Base-by-base conservation (phyloP, 2,329 filamentous ascomycete genomes). In the Phyllosticta capitalensis region DNA sequence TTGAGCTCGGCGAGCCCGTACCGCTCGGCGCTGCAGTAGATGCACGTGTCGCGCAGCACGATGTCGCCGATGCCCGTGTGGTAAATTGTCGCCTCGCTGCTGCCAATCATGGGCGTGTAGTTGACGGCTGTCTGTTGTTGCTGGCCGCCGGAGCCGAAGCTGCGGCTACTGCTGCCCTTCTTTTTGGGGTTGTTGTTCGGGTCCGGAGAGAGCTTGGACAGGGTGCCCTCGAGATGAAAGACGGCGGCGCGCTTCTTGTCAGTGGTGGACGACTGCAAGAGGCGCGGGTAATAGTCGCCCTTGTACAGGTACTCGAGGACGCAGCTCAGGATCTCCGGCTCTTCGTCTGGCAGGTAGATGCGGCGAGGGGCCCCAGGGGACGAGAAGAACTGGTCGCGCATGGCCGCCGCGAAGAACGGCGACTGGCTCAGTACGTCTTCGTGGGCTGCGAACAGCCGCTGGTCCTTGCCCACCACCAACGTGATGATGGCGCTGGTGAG, bases 241-340 rank as follows among this genome's bases (percentile, higher is more conserved):
- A 88, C n/a, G n/a, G n/a, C 30, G 79, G 89, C 87, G 72, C 85
- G 87, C 74, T 86, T 86, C 81, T 89, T 90, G 83, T 89, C 89
- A 1, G n/a, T n/a, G n/a, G n/a, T n/a, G n/a, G n/a, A n/a, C n/a
- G 30, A 38, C 75, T 90, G 89, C 67, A 95, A 72, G 78, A 96
- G 81, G 74, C 90, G 89, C 60, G 92, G 92, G 75, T 89, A 94
- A 78, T 95, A 96, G 81, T 95, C 91, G 66, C 89, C 90, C 80
- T 95, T 95, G 86, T 96, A 96, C 66, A 96, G 85, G 75, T 92
- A 96, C 79, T 96, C 92, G 78, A 96, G 90, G 69, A 96, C 81
- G 70, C 88, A 92, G 73, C 90, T 95, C 76, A 96, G 89, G 74
- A 95, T 83, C 80, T 95, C 91, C 67, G 92, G 90, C 79, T 95